Evolutionary conservation across 176 grass and related monocot genomes (phyloP).

Genomic region (Oryza glaberrima): DNA sequence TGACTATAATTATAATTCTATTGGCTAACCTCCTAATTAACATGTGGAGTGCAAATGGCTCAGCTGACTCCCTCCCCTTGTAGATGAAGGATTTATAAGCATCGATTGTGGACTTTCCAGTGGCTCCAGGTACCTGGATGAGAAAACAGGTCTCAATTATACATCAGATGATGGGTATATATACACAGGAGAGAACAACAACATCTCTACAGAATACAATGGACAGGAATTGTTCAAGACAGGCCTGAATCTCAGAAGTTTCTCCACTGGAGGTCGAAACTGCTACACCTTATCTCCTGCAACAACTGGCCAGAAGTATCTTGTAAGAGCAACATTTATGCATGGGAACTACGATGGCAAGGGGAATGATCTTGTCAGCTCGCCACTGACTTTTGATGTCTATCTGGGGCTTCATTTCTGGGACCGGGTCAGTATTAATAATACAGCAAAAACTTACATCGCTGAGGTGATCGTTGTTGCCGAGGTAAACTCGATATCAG

Average conservation of each 20-base stretch:
- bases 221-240: not conserved
- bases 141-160: too few relatives aligned
- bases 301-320: too few relatives aligned
- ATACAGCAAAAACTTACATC: not conserved
- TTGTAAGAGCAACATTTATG: slow-evolving; percentile 19
- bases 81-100: too few relatives aligned
- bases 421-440: not conserved
- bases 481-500: not conserved
- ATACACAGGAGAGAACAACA: not conserved
- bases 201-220: not conserved
- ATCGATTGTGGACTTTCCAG: too few relatives aligned
- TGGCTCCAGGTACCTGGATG: not conserved
- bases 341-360: slow-evolving; percentile 37
- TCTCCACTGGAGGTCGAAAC: not conserved
- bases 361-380: not conserved
- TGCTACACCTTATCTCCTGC: too few relatives aligned
- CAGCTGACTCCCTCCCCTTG: too few relatives aligned
- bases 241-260: too few relatives aligned
- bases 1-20: too few relatives aligned
- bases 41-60: too few relatives aligned
- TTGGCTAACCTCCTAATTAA: too few relatives aligned
- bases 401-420: not conserved
- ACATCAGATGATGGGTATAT: not conserved
- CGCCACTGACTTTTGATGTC: not conserved
- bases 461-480: not conserved